A percentile compares a stretch with the other conserved stretches of the same genome.
phyloP scores from a whole-genome alignment of 2,329 filamentous ascomycete genomes.

The Dothideomycetidae sp. region DNA sequence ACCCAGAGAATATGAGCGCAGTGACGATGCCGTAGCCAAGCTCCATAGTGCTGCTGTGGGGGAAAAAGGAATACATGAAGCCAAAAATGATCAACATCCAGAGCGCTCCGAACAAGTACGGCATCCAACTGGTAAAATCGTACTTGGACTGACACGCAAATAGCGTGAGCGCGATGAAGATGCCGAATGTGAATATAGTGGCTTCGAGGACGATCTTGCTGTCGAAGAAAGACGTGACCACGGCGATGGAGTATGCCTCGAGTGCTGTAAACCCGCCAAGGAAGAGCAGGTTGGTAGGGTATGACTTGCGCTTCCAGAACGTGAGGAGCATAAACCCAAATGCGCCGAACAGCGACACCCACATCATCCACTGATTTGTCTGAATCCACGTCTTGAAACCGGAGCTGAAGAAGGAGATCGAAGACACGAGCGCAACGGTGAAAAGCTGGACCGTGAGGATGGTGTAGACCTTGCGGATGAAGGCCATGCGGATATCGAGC shows the following conservation, averaged over 20 bases:
- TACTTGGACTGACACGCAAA: conserved; percentile 98
- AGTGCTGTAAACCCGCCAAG: conserved; percentile 76
- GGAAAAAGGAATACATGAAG: conserved; percentile 85
- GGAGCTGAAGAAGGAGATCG: conserved; percentile 69
- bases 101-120: conserved; percentile 78
- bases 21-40: conserved; percentile 70
- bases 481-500: conserved; percentile 60
- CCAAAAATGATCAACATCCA: conserved; percentile 88
- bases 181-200: conserved; percentile 62
- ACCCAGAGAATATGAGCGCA: conserved; percentile 81
- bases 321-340: conserved; percentile 76
- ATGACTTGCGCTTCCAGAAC: conserved; percentile 82
- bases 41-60: conserved; percentile 65
- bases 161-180: conserved; percentile 50
- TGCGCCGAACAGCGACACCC: conserved; percentile 69
- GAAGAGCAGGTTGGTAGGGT: conserved; percentile 90
- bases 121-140: conserved; percentile 95
- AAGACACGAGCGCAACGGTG: conserved; percentile 65
- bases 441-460: conserved; percentile 94
- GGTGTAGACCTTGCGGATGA: conserved; percentile 53
- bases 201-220: conserved; percentile 76
- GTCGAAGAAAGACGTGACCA: conserved; percentile 84
- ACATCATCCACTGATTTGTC: conserved; percentile 67
- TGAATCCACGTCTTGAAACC: conserved; percentile 82
- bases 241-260: conserved; percentile 86